Evolutionary conservation across 2,329 filamentous ascomycete species (phyloP).

Genomic region (Phyllosticta paracitricarpa): DNA sequence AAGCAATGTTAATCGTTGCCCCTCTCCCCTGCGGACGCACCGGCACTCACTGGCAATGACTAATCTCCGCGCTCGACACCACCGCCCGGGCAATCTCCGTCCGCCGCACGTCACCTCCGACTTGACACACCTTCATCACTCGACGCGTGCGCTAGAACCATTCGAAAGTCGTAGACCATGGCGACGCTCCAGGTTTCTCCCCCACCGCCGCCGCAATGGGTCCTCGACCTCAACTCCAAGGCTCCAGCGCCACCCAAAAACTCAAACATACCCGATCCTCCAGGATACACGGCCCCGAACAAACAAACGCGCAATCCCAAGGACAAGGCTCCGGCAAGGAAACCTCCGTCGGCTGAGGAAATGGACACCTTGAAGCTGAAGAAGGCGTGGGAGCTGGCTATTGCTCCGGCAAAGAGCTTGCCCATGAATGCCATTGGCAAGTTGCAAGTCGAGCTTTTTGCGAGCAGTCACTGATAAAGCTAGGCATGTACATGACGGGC

Average conservation of each 20-base stretch:
- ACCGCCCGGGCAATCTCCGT: slow-evolving; percentile 1
- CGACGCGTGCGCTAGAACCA: background rate
- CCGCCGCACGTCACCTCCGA: background rate
- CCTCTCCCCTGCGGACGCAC: background rate
- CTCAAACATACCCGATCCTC: slow-evolving; percentile 66
- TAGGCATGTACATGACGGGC: slow-evolving; percentile 96
- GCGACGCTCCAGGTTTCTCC: slow-evolving; percentile 15
- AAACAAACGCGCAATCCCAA: slow-evolving; percentile 8
- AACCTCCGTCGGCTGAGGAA: slow-evolving; percentile 66
- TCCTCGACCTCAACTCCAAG: slow-evolving; percentile 64
- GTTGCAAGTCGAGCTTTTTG: background rate
- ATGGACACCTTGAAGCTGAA: slow-evolving; percentile 96
- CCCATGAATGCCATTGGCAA: slow-evolving; percentile 93
- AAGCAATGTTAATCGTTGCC: background rate
- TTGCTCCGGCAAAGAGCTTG: slow-evolving; percentile 84
- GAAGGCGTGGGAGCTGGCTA: slow-evolving; percentile 95
- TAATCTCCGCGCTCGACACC: slow-evolving; percentile 3
- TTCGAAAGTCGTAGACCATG: background rate
- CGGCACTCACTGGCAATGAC: background rate
- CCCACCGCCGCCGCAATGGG: slow-evolving; percentile 63
- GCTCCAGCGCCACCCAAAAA: slow-evolving; percentile 55
- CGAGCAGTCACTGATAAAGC: background rate
- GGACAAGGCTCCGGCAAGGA: slow-evolving; percentile 41
- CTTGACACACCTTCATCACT: background rate
- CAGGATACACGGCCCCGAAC: slow-evolving; percentile 57